These are phyloP conservation scores for Quercus berberidifolia DNA, from an alignment of 306 rosid species.

Conservation along the genomic window DNA sequence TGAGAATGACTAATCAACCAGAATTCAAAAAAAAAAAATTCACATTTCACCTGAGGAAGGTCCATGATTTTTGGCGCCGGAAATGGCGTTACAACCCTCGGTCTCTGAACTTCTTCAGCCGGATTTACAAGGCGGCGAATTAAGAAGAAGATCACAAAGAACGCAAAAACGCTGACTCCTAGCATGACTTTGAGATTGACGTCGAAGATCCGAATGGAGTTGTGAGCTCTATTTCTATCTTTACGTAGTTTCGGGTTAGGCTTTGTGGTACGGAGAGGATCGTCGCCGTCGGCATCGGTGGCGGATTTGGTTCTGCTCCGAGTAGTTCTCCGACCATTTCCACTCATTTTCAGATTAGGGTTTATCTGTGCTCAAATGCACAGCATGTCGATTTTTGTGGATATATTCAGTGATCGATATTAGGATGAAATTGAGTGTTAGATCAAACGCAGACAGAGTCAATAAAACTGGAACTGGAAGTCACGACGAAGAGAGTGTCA, in stretches of 20 bases:
- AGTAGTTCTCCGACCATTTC: conserved; percentile 45
- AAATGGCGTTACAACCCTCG: conserved; percentile 70
- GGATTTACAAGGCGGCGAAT: conserved; percentile 37
- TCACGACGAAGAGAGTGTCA: no score
- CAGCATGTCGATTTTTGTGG: no score
- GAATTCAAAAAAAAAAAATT: not conserved
- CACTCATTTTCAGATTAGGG: conserved; percentile 37
- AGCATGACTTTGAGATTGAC: conserved; percentile 49
- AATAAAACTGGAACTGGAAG: no score
- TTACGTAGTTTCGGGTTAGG: conserved; percentile 35
- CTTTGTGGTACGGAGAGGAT: conserved; percentile 22
- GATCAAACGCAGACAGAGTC: no score
- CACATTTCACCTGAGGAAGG: conserved; percentile 73
- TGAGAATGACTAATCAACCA: not conserved
- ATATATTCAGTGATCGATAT: no score
- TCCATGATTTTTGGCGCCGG: conserved; percentile 83
- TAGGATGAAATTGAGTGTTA: no score
- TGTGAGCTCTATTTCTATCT: conserved; percentile 35
- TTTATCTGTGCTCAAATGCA: no score
- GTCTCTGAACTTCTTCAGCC: conserved; percentile 25
- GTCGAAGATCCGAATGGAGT: conserved; percentile 46
- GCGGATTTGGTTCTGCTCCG: conserved; percentile 56
- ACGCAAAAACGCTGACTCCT: conserved; percentile 43
- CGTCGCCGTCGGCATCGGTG: conserved; percentile 25
- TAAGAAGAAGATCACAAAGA: conserved; percentile 48